phyloP scores from a whole-genome alignment of 2,329 filamentous ascomycete species.

The Cladophialophora carrionii region DNA sequence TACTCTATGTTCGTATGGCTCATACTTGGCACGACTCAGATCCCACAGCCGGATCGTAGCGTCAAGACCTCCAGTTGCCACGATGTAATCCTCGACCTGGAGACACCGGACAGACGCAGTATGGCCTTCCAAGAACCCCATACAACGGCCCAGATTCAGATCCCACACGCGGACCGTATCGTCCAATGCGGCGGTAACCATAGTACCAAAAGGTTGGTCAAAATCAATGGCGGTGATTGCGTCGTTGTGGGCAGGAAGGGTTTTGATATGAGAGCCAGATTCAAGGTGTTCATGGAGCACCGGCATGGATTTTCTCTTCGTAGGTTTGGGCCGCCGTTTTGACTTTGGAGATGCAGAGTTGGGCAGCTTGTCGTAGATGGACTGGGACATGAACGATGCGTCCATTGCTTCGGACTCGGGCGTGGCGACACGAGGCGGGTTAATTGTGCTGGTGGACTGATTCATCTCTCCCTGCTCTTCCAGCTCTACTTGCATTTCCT shows the following conservation, averaged over 20 bases:
- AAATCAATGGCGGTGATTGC: slow-evolving; percentile 90
- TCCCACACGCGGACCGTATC: slow-evolving; percentile 97
- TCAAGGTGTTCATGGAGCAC: slow-evolving; percentile 95
- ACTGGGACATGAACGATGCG: slow-evolving; percentile 90
- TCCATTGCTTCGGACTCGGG: slow-evolving; percentile 57
- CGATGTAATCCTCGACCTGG: slow-evolving; percentile 93
- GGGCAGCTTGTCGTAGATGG: slow-evolving; percentile 91
- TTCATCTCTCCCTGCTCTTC: slow-evolving; percentile 45
- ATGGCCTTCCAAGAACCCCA: slow-evolving; percentile 89
- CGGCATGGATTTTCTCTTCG: slow-evolving; percentile 80
- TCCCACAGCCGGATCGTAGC: slow-evolving; percentile 96
- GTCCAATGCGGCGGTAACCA: slow-evolving; percentile 89
- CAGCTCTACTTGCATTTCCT: slow-evolving; percentile 64
- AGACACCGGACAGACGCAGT: slow-evolving; percentile 89
- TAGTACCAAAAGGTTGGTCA: slow-evolving; percentile 92
- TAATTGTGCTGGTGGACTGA: slow-evolving; percentile 39
- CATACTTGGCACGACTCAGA: slow-evolving; percentile 82
- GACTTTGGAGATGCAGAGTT: slow-evolving; percentile 49
- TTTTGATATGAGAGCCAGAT: slow-evolving; percentile 82
- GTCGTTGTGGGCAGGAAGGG: slow-evolving; percentile 86
- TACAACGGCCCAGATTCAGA: slow-evolving; percentile 87
- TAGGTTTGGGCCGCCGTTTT: slow-evolving; percentile 53
- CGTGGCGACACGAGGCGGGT: slow-evolving; percentile 45
- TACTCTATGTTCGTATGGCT: slow-evolving; percentile 65
- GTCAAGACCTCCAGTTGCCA: slow-evolving; percentile 92